phyloP scores from a whole-genome alignment of 257 asterid species.

The Penstemon davidsonii region DNA sequence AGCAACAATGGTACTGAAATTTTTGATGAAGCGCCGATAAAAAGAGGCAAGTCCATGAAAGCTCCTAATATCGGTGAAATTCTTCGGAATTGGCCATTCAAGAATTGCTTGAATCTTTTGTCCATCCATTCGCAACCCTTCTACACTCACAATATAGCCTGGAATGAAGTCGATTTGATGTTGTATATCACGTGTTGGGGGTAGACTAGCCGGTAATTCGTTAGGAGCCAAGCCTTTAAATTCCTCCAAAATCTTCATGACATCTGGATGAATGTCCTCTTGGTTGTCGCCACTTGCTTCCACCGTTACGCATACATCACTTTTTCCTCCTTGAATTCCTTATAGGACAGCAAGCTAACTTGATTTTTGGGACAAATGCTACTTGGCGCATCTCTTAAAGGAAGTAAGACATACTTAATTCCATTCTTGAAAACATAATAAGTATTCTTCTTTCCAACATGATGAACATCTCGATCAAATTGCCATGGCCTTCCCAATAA shows the following conservation, averaged over 20 bases:
- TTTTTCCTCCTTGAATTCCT: neutral
- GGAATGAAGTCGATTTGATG: neutral
- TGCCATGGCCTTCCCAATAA: neutral
- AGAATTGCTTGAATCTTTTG: neutral
- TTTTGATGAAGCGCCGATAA: conserved; percentile 12
- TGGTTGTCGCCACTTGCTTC: neutral
- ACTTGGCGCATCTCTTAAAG: no score
- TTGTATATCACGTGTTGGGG: neutral
- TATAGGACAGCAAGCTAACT: no score
- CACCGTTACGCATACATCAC: neutral
- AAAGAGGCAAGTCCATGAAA: conserved; percentile 20
- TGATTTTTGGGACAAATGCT: no score
- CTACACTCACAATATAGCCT: neutral
- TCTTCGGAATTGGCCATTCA: neutral
- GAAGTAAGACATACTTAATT: neutral
- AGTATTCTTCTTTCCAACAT: neutral
- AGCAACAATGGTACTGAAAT: conserved; percentile 14
- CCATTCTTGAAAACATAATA: neutral
- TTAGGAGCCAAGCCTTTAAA: no score
- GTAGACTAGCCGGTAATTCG: neutral
- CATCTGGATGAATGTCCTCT: neutral
- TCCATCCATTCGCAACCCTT: neutral
- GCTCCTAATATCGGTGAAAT: neutral
- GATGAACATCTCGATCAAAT: neutral
- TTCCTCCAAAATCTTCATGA: neutral